Conservation (phyloP, 306 rosid species). For the Mimosa pudica region DNA sequence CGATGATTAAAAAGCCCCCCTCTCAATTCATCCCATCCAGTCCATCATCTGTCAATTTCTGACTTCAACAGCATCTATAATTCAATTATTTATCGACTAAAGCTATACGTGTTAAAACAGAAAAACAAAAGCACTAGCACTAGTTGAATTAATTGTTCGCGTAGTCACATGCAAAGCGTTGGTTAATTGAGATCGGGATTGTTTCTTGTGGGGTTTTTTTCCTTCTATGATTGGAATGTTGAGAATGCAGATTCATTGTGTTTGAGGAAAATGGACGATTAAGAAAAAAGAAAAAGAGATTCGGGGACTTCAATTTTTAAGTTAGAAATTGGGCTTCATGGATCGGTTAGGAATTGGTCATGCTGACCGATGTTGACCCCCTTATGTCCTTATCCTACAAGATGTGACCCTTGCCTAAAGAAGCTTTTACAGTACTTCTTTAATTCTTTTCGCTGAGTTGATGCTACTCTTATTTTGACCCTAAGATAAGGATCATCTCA, state of each 20-base stretch:
- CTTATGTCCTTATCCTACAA: background rate
- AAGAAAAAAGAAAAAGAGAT: background rate
- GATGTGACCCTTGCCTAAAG: background rate
- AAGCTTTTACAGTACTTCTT: background rate
- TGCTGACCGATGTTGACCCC: background rate
- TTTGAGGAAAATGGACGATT: background rate
- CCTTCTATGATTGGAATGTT: background rate
- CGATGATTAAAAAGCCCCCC: background rate
- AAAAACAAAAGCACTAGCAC: background rate
- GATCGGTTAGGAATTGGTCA: background rate
- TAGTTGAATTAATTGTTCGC: background rate
- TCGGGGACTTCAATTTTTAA: background rate
- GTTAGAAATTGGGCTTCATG: background rate
- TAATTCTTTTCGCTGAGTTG: background rate
- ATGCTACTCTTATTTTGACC: background rate
- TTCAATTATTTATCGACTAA: background rate
- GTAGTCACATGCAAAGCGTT: background rate
- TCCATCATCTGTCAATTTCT: constrained; percentile 11
- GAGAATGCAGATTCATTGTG: background rate
- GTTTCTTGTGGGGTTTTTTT: background rate
- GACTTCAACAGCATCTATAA: background rate
- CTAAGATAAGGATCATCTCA: background rate
- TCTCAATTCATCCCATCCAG: background rate
- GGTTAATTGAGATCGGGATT: background rate
- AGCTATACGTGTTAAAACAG: background rate